Conservation (phyloP, 2,329 filamentous ascomycete species). For the Fusarium anthophilum region DNA sequence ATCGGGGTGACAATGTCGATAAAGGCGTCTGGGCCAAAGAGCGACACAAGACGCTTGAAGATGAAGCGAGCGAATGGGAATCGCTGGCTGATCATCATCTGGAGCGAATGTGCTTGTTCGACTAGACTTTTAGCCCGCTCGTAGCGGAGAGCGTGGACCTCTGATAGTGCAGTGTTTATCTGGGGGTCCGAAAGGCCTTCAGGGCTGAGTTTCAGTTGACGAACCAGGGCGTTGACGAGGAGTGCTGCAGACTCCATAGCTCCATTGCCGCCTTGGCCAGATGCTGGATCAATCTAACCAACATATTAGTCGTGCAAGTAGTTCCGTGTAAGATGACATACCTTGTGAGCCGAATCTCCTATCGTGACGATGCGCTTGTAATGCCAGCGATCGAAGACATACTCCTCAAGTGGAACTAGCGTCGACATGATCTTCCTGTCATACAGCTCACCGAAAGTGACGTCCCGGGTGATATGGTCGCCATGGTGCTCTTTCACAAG, state of each 20-base stretch:
- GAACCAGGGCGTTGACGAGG: background rate
- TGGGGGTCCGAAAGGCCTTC: background rate
- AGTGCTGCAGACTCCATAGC: background rate
- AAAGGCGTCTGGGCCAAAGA: background rate
- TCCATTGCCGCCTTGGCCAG: background rate
- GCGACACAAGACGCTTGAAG: accelerated
- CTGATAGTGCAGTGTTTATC: background rate
- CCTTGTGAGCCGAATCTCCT: background rate
- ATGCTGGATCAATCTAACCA: background rate
- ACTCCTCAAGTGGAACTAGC: background rate
- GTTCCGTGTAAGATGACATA: accelerated
- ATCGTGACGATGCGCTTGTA: background rate
- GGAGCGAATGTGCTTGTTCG: background rate
- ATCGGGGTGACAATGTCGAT: background rate
- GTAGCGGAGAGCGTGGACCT: background rate
- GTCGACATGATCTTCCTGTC: background rate
- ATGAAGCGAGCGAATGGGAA: background rate
- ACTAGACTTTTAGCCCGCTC: background rate
- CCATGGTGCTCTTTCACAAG: background rate
- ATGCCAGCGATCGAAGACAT: background rate
- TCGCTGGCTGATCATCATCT: background rate
- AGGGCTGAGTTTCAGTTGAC: background rate
- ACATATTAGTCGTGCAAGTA: background rate
- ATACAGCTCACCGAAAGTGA: background rate
- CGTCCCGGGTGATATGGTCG: background rate